phyloP scores from a whole-genome alignment of 768 basidiomycete genomes.

The Symmetrospora coprosmae region DNA sequence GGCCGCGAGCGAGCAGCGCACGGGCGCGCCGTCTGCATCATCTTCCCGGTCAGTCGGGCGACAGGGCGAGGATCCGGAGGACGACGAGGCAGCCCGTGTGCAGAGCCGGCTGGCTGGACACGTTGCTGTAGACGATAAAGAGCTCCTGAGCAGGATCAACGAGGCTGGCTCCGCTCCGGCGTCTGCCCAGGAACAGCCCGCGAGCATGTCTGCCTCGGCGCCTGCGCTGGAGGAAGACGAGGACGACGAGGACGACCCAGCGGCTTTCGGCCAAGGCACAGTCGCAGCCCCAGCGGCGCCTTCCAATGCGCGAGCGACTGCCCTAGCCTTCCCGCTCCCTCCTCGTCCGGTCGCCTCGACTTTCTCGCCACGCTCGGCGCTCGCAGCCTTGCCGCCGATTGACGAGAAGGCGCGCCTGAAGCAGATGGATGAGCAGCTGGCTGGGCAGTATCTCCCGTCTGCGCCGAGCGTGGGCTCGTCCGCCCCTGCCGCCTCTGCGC shows the following conservation, averaged over 20 bases:
- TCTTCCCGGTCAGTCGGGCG: background rate
- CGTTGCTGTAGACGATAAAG: constrained; percentile 11
- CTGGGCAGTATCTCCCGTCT: background rate
- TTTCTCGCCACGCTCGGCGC: background rate
- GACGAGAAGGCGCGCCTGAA: constrained; percentile 13
- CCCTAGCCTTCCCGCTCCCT: background rate
- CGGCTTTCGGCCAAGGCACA: too few relatives aligned
- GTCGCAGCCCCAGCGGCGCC: background rate
- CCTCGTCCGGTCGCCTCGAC: background rate
- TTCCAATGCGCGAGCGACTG: too few relatives aligned
- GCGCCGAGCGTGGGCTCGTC: too few relatives aligned
- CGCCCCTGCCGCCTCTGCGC: too few relatives aligned
- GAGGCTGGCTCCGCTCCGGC: constrained; percentile 1
- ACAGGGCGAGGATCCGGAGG: background rate
- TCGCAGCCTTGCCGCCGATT: background rate
- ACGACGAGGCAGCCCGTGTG: background rate
- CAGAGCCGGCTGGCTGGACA: background rate
- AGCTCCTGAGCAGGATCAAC: background rate
- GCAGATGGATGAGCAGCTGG: background rate
- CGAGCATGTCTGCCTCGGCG: background rate
- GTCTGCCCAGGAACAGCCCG: background rate
- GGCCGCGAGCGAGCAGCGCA: background rate
- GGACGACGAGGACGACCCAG: background rate
- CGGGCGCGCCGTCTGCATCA: background rate
- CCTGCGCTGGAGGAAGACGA: constrained; percentile 7